phyloP scores from a whole-genome alignment of 768 basidiomycete genomes.

The Boletus eberwhitei region DNA sequence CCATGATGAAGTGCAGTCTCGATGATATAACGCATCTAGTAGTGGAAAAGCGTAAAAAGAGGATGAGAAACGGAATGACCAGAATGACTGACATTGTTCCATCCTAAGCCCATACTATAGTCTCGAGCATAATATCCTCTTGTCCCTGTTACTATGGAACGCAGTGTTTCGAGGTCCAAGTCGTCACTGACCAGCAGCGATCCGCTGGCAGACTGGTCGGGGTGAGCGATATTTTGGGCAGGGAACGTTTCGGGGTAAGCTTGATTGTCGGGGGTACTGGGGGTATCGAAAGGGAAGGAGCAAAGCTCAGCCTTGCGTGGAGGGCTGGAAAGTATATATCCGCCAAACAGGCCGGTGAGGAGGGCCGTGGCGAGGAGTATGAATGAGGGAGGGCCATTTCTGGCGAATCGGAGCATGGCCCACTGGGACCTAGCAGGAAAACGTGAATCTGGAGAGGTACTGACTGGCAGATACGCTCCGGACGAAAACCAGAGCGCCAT shows the following conservation, averaged over 20 bases:
- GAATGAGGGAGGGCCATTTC: slow-evolving; percentile 14
- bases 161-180: slow-evolving; percentile 32
- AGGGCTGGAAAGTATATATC: slow-evolving; percentile 21
- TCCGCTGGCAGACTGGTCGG: not conserved
- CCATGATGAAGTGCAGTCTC: slow-evolving; percentile 44
- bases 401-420: slow-evolving; percentile 13
- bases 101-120: slow-evolving; percentile 42
- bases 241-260: not conserved
- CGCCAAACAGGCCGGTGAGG: slow-evolving; percentile 25
- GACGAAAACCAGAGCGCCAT: slow-evolving; percentile 12
- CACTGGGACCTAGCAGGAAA: slow-evolving; percentile 1
- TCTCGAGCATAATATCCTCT: slow-evolving; percentile 44
- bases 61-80: not conserved
- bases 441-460: slow-evolving; percentile 6
- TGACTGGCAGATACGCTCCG: slow-evolving; percentile 24
- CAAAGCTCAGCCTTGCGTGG: slow-evolving; percentile 18
- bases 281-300: slow-evolving; percentile 13
- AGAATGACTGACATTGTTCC: slow-evolving; percentile 42
- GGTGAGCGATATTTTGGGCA: not conserved
- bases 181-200: slow-evolving; percentile 19
- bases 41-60: not conserved
- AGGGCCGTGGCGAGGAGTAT: slow-evolving; percentile 20
- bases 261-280: not conserved
- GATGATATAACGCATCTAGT: slow-evolving; percentile 47
- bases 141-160: slow-evolving; percentile 34